phyloP scores from a whole-genome alignment of 1,284 basidiomycete genomes.

The Clitocybe nebularis region DNA sequence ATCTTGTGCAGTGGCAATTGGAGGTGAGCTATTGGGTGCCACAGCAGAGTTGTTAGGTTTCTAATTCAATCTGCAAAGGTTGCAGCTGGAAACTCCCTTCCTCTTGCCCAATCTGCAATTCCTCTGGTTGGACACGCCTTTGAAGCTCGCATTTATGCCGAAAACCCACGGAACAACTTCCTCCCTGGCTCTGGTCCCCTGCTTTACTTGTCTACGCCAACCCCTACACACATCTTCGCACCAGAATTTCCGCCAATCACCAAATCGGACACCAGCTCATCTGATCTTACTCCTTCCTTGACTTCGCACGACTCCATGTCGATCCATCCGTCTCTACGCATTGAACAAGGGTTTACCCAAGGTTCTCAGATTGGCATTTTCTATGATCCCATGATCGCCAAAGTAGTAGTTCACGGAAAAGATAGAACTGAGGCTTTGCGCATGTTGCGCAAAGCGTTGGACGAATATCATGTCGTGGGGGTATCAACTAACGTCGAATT shows the following conservation, averaged over 20 bases:
- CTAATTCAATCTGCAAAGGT: conserved; percentile 41
- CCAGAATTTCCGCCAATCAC: conserved; percentile 35
- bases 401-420: conserved; percentile 86
- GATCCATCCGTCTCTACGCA: conserved; percentile 64
- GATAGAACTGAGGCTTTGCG: conserved; percentile 86
- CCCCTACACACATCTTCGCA: conserved; percentile 64
- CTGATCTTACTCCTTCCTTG: conserved; percentile 31
- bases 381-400: conserved; percentile 95
- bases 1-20: conserved; percentile 94
- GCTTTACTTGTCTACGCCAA: conserved; percentile 75
- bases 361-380: conserved; percentile 89
- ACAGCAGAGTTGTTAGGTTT: conserved; percentile 2
- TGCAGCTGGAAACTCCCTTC: conserved; percentile 84
- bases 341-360: conserved; percentile 88
- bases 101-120: conserved; percentile 72
- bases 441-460: conserved; percentile 74
- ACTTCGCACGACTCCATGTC: conserved; percentile 32
- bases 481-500: conserved; percentile 93
- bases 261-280: conserved; percentile 19
- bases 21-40: conserved; percentile 42
- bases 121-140: conserved; percentile 90
- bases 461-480: conserved; percentile 88
- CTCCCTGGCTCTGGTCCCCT: conserved; percentile 87
- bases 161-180: conserved; percentile 91
- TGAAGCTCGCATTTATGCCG: conserved; percentile 96